These are phyloP conservation scores for Umbellularia californica DNA, from an alignment of 164 flowering plant genomes.

Conservation along the genomic window DNA sequence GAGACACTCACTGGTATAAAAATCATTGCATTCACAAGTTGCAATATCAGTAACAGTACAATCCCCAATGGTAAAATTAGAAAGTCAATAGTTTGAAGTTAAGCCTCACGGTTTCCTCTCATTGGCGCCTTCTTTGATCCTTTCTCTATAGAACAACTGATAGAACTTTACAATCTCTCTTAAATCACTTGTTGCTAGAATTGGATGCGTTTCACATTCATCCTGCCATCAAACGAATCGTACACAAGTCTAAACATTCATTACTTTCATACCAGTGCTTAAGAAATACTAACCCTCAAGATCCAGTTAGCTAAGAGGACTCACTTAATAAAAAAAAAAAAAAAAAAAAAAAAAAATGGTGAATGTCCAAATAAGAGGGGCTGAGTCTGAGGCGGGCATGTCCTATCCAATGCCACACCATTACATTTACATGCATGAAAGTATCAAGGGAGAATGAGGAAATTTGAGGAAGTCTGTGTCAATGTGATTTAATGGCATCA, in stretches of 20 bases:
- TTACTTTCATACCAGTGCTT: neutral
- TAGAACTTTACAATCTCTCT: slow-evolving; percentile 72
- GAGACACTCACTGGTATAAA: neutral
- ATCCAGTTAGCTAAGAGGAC: neutral
- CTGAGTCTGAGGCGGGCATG: neutral
- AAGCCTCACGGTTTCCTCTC: slow-evolving; percentile 79
- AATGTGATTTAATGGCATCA: no score
- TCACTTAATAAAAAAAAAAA: neutral
- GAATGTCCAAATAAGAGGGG: neutral
- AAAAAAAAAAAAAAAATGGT: neutral
- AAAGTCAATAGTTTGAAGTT: slow-evolving; percentile 7
- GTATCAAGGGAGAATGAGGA: no score
- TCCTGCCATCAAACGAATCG: slow-evolving; percentile 51
- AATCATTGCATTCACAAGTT: neutral
- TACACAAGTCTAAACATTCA: neutral
- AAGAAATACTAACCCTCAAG: slow-evolving; percentile 1
- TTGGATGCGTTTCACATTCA: slow-evolving; percentile 50
- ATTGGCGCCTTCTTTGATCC: slow-evolving; percentile 55
- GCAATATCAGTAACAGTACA: neutral
- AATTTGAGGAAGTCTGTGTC: no score
- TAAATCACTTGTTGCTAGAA: slow-evolving; percentile 57
- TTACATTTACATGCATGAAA: no score
- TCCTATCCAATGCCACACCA: no score
- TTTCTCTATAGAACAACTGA: slow-evolving; percentile 56
- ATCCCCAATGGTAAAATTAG: slow-evolving; percentile 2